Evolutionary conservation across 179 eudicot species (phyloP).

Genomic region (Actinidia chinensis): DNA sequence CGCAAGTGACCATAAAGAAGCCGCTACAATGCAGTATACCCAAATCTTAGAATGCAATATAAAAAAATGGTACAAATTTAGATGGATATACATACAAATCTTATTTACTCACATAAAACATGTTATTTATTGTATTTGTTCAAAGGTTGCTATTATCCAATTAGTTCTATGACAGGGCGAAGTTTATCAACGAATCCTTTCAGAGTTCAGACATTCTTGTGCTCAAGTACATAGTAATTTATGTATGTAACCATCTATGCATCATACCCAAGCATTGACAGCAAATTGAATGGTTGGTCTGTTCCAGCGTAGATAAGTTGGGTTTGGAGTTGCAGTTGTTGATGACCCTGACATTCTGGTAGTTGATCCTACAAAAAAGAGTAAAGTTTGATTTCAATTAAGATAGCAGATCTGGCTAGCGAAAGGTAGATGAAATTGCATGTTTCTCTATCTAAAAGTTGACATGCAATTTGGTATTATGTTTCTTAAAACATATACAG

Average conservation of each 20-base stretch:
- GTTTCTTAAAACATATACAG: background rate
- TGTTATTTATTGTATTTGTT: background rate
- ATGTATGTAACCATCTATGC: constrained; percentile 27
- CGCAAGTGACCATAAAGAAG: background rate
- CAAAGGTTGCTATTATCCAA: background rate
- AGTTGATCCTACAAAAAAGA: constrained; percentile 47
- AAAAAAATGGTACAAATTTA: background rate
- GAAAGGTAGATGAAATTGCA: background rate
- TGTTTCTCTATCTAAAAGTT: background rate
- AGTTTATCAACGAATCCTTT: background rate
- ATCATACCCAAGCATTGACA: constrained; percentile 87
- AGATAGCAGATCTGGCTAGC: background rate
- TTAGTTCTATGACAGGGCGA: background rate
- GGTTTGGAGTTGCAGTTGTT: constrained; percentile 41
- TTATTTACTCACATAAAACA: background rate
- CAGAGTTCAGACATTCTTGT: background rate
- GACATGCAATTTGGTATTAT: background rate
- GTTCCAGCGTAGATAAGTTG: constrained; percentile 80
- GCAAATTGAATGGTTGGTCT: constrained; percentile 78
- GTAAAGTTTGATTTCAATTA: background rate
- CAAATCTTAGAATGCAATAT: background rate
- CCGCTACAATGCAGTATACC: background rate
- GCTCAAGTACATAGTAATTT: background rate
- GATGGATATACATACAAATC: background rate
- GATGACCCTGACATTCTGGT: constrained; percentile 64